Percentiles rank a stretch among this genome's conserved stretches.
Conservation (phyloP, 306 rosid species). For the Quercus rubra region DNA sequence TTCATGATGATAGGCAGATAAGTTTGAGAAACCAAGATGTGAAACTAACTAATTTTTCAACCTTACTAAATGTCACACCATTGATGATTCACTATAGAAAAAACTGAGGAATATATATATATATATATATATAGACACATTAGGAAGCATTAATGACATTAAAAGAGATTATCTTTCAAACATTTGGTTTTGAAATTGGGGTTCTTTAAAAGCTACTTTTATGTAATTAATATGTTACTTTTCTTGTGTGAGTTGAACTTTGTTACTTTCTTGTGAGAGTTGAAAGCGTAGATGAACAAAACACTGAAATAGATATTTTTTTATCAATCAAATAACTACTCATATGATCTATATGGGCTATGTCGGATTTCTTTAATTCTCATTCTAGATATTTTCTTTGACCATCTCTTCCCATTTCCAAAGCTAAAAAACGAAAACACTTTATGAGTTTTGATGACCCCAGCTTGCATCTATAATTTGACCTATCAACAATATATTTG, state of each 20-base stretch:
- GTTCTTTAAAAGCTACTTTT: neutral
- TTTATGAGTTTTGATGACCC: conserved; percentile 21
- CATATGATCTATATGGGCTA: too few relatives aligned
- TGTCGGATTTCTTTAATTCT: too few relatives aligned
- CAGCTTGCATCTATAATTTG: conserved; percentile 29
- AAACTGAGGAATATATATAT: neutral
- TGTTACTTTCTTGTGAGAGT: neutral
- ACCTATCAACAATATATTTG: conserved; percentile 40
- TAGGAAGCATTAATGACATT: too few relatives aligned
- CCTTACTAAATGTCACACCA: neutral
- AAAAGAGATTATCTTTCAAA: neutral
- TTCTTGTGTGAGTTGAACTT: neutral
- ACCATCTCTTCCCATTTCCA: neutral
- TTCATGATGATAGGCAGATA: neutral
- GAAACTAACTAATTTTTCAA: neutral
- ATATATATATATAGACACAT: neutral
- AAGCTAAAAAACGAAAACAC: conserved; percentile 1
- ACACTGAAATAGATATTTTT: neutral
- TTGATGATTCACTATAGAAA: neutral
- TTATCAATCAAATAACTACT: neutral
- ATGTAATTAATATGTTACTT: neutral
- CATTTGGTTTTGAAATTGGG: neutral
- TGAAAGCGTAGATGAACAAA: neutral
- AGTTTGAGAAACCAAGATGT: neutral
- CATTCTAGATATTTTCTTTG: neutral